Evolutionary conservation across 495 filamentous ascomycete genomes (phyloP), one percentile per base, ranked within the genome.

Genomic region (Articulospora tetracladia): DNA sequence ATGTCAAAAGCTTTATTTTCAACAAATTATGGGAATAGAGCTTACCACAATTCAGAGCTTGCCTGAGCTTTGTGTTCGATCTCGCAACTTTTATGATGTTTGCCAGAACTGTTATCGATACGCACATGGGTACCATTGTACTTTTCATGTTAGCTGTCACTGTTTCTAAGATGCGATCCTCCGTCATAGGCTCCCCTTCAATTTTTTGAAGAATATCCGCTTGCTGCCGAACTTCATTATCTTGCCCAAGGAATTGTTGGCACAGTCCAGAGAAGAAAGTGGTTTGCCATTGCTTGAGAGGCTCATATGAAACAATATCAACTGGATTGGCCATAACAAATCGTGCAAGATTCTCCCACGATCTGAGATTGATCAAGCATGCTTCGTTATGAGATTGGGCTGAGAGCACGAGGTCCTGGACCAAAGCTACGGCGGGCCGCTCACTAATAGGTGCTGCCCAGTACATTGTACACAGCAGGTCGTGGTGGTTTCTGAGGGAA

Each of bases 401-500:
- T 22, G 93, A 85, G 57, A 87, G 74, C n/a, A 98, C 88, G 0
- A 98, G 81, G 60, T 88, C 81, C 53, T 85, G 86, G 17, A 98
- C 85, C 15, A 87, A 77, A 56, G 86, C 80, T 6, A 92, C 62
- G 27, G 84, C 81, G 25, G 91, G 92, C 25, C 93, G 80, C 52
- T 83, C 81, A 20, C 79, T 77, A 20, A 85, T 74, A 28, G 93
- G 92, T 19, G 92, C 87, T 12, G 82, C 87, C 86, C 86, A 97
- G 73, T 91, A 97, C 30, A 98, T 78, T 1, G 89, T 93, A 62
- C 88, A 91, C 1, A 98, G 82, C 48, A 98, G 81, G 69, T 98
- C 92, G 67, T 97, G 92, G 63, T 98, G 93, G 67, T 98, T 98
- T 59, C 92, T 82, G 34, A 98, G 74, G 0, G 92, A 88, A 23